Conservation (phyloP, 2,329 filamentous ascomycete species). For the Alternaria sp. region DNA sequence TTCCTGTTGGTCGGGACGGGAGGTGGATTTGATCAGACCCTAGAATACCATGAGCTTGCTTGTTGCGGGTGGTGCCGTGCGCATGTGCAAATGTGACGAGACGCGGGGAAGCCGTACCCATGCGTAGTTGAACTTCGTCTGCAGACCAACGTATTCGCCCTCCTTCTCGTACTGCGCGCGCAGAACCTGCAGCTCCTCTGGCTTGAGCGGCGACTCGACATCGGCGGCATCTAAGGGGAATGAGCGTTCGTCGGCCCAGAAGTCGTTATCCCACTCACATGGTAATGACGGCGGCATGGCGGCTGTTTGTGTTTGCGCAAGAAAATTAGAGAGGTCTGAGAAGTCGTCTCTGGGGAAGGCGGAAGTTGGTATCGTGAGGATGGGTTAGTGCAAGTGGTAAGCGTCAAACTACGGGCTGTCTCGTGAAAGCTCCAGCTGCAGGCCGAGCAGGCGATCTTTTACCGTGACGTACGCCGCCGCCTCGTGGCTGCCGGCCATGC, state of each 20-base stretch:
- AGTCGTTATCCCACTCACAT: constrained; percentile 33
- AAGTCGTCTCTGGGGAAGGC: not conserved
- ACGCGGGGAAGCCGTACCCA: constrained; percentile 69
- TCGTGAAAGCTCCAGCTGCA: constrained; percentile 27
- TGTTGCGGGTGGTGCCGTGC: constrained; percentile 4
- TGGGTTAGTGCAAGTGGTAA: not conserved
- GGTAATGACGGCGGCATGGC: constrained; percentile 47
- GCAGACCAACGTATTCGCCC: constrained; percentile 92
- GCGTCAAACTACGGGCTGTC: constrained; percentile 9
- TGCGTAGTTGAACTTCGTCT: constrained; percentile 99
- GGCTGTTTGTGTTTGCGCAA: constrained; percentile 5
- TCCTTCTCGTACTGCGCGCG: constrained; percentile 96
- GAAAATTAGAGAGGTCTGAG: not conserved
- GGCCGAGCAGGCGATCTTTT: constrained; percentile 17
- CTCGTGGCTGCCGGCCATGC: constrained; percentile 25
- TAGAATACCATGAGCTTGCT: constrained; percentile 46
- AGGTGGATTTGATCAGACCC: constrained; percentile 93
- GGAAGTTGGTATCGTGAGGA: not conserved
- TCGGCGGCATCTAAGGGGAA: constrained; percentile 82
- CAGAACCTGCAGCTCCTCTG: constrained; percentile 89
- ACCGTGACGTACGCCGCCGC: constrained; percentile 45
- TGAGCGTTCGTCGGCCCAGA: constrained; percentile 29
- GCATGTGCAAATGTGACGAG: not conserved
- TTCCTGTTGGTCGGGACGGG: constrained; percentile 86
- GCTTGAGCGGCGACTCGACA: constrained; percentile 92